These are phyloP conservation scores for Exophiala xenobiotica DNA, from an alignment of 2,329 filamentous ascomycete species.

Conservation along the genomic window DNA sequence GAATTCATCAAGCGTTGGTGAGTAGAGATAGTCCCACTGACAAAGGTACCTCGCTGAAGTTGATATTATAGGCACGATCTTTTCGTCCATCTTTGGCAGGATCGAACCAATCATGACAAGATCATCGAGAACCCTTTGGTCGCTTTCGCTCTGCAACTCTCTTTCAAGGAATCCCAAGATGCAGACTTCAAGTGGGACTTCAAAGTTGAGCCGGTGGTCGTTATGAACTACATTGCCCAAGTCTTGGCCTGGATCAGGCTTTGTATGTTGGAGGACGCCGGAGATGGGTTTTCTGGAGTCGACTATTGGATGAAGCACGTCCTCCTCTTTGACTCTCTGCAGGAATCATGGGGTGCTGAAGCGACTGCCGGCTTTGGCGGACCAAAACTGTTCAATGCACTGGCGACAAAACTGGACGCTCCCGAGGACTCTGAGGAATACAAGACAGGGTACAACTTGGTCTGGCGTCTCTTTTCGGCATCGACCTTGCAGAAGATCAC, in stretches of 20 bases:
- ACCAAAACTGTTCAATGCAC: constrained; percentile 30
- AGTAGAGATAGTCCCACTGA: too few relatives aligned
- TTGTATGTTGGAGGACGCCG: constrained; percentile 34
- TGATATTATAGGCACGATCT: constrained; percentile 44
- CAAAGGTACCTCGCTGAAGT: too few relatives aligned
- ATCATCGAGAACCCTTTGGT: constrained; percentile 52
- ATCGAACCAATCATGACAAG: constrained; percentile 51
- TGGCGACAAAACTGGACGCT: constrained; percentile 31
- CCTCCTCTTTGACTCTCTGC: constrained; percentile 31
- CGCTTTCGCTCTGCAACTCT: constrained; percentile 32
- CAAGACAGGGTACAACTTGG: constrained; percentile 33
- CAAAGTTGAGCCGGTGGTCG: constrained; percentile 32
- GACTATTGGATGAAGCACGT: constrained; percentile 35
- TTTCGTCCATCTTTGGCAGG: constrained; percentile 54
- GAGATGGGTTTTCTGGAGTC: constrained; percentile 35
- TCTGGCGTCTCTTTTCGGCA: constrained; percentile 30
- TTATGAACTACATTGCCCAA: constrained; percentile 43
- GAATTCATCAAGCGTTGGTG: constrained; percentile 47
- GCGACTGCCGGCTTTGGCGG: constrained; percentile 33
- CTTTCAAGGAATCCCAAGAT: constrained; percentile 29
- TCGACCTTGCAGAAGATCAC: constrained; percentile 34
- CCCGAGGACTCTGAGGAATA: constrained; percentile 32
- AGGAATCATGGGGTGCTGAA: constrained; percentile 31
- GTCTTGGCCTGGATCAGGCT: constrained; percentile 41
- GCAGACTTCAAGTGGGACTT: constrained; percentile 37